Evolutionary conservation across 768 basidiomycete genomes (phyloP), one percentile per base, ranked within the genome.

Genomic region (Amanita inopinata): DNA sequence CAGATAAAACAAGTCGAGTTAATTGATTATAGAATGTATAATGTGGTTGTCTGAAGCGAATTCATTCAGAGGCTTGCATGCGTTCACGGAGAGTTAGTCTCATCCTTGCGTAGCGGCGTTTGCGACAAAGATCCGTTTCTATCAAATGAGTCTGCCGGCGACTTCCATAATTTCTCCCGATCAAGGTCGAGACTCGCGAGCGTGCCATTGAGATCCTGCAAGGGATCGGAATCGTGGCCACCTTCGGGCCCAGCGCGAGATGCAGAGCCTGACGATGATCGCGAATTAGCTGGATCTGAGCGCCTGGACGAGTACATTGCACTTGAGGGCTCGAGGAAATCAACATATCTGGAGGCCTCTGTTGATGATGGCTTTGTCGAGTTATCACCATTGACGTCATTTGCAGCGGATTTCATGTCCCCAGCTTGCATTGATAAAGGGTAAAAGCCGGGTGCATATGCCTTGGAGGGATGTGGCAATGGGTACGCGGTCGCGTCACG

Each of bases 161-260:
- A 25, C 14, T 24, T 40, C 38, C 38, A 40, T 9, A 15, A 25
- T 18, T 40, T 42, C 23, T 42, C 33, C 19, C 60, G 57, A 52
- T 79, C 80, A 44, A 88, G 61, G 49, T 85, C 72, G 11, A 88
- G 71, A 56, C 78, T 84, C 24, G 85, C 82, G 28, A 89, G 67
- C 20, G 80, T 84, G 15, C 81, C 80, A 51, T 83, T 87, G 40
- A 89, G 59, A 58, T 86, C 83, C 28, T 75, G 74, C 50, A 88
- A 70, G 22, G 57, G 38, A 46, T 80, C 78, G 12, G 69, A 65
- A 37, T 74, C 74, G 46, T 62, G 55, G 23, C 44, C 48, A n/a
- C 56, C 53, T 8, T 46, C 38, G 49, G 38, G 51, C 56, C 35
- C 49, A 9, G 19, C 10, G 10, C 31, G 34, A 15, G 48, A 56